Evolutionary conservation across 768 basidiomycete genomes (phyloP).

Genomic region (Ephemerocybe angulata): DNA sequence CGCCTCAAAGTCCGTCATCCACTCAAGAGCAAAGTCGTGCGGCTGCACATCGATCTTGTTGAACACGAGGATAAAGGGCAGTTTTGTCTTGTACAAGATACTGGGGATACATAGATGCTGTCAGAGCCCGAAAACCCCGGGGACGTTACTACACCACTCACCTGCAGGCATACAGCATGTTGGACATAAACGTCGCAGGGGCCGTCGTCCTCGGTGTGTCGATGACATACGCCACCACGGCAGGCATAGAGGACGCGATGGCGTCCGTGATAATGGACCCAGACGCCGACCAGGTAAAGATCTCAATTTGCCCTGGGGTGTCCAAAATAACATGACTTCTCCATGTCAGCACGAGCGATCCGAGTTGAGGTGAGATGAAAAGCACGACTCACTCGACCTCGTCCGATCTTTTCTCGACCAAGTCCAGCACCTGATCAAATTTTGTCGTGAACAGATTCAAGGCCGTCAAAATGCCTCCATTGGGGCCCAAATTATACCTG

Average conservation of each 20-base stretch:
- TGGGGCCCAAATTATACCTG: constrained; percentile 97
- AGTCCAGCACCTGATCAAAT: constrained; percentile 90
- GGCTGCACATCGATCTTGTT: constrained; percentile 95
- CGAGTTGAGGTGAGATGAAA: not conserved
- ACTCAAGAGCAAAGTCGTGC: constrained; percentile 89
- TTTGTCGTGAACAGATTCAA: constrained; percentile 98
- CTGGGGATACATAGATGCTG: constrained; percentile 38
- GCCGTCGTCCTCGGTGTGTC: constrained; percentile 94
- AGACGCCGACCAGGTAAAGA: constrained; percentile 99
- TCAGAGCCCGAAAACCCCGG: constrained; percentile 2
- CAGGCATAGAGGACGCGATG: constrained; percentile 87
- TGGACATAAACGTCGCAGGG: constrained; percentile 98
- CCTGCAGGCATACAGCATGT: constrained; percentile 99
- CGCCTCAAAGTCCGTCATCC: constrained; percentile 97
- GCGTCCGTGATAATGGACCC: constrained; percentile 99
- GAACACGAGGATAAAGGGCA: constrained; percentile 97
- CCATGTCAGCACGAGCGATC: not conserved
- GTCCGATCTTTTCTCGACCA: constrained; percentile 89
- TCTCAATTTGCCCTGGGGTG: constrained; percentile 98
- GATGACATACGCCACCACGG: constrained; percentile 94
- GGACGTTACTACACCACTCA: constrained; percentile 29
- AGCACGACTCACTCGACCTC: constrained; percentile 72
- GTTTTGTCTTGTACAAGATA: constrained; percentile 95
- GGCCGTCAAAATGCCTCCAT: constrained; percentile 95
- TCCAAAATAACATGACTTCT: constrained; percentile 89